phyloP scores from a whole-genome alignment of 2,329 filamentous ascomycete species.

The Harringtonia aguacate region DNA sequence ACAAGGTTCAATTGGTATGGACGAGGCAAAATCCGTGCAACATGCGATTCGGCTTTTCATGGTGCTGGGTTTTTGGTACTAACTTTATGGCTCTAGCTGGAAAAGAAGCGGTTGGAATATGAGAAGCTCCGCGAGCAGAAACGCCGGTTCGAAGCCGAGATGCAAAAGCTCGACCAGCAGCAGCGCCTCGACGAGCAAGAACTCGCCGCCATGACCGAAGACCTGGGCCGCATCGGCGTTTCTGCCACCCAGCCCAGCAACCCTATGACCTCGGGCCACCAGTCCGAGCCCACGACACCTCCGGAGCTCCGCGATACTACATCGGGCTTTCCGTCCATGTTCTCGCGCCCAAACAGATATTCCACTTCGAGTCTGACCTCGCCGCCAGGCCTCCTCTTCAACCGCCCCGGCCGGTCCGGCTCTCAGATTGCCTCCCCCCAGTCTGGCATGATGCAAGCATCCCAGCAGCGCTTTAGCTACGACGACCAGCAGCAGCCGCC shows the following conservation, averaged over 20 bases:
- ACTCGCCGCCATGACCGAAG: slow-evolving; percentile 73
- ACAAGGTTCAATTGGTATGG: slow-evolving; percentile 69
- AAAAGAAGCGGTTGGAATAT: slow-evolving; percentile 89
- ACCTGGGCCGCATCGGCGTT: slow-evolving; percentile 48
- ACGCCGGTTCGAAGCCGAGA: slow-evolving; percentile 80
- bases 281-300: slow-evolving; percentile 92
- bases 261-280: slow-evolving; percentile 53
- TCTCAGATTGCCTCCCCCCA: slow-evolving; percentile 74
- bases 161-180: slow-evolving; percentile 80
- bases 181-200: slow-evolving; percentile 76
- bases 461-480: slow-evolving; percentile 36
- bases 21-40: not conserved
- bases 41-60: not conserved
- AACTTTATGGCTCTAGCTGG: slow-evolving; percentile 48
- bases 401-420: slow-evolving; percentile 63
- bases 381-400: slow-evolving; percentile 58
- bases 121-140: slow-evolving; percentile 85
- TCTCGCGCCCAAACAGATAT: slow-evolving; percentile 78
- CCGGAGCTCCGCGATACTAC: slow-evolving; percentile 74
- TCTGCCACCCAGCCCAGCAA: slow-evolving; percentile 27
- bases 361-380: slow-evolving; percentile 82
- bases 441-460: slow-evolving; percentile 42
- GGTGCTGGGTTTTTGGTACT: not conserved
- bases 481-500: slow-evolving; percentile 57
- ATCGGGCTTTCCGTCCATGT: slow-evolving; percentile 64